Conservation (phyloP, 2,329 filamentous ascomycete genomes). For the Alternaria ethzedia region DNA sequence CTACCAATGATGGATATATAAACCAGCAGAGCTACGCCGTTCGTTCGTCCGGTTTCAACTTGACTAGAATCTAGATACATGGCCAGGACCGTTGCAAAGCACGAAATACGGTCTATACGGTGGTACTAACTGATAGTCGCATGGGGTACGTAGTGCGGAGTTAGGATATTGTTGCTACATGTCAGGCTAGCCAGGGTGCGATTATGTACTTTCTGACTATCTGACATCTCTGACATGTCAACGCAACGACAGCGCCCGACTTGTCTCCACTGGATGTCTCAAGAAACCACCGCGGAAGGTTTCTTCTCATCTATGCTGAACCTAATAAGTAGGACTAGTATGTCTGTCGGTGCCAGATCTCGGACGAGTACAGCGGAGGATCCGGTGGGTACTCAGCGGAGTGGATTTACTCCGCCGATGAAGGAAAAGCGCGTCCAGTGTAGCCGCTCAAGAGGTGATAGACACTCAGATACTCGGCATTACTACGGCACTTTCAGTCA, state of each 20-base stretch:
- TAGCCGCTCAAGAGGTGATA: not conserved
- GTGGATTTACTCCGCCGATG: not conserved
- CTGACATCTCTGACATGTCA: conserved; percentile 4
- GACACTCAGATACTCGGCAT: not conserved
- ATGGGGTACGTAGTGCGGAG: not conserved
- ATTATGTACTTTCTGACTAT: conserved; percentile 1
- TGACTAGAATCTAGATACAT: not conserved
- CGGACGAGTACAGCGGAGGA: not conserved
- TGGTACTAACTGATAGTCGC: not conserved
- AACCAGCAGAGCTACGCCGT: not conserved
- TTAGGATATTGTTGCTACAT: not conserved
- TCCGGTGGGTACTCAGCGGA: not conserved
- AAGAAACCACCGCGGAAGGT: not conserved
- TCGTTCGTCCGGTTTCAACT: not conserved
- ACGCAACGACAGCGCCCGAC: not conserved
- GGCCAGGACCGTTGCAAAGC: not conserved
- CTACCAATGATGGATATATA: not conserved
- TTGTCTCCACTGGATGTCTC: not conserved
- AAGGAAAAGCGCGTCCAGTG: not conserved
- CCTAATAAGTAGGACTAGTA: not conserved
- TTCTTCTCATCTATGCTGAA: not conserved
- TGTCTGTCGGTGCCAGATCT: not conserved
- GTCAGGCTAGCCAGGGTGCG: not conserved
- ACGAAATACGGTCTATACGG: not conserved
- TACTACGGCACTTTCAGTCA: not conserved